These are phyloP conservation scores for Heterobasidion parviporum DNA, from an alignment of 1,284 basidiomycete genomes.

Conservation along the genomic window DNA sequence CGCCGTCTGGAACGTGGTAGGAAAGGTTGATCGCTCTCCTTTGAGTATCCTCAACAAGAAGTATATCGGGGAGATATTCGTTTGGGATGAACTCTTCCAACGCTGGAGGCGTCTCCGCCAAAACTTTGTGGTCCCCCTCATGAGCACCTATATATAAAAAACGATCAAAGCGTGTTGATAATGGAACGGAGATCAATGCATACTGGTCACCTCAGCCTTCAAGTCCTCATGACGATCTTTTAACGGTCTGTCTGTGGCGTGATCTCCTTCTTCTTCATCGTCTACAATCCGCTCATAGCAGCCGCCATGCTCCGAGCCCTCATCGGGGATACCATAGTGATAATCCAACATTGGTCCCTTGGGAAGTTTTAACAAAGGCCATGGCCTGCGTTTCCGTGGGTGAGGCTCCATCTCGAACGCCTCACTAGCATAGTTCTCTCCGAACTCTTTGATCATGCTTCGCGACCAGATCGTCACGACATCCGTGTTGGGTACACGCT, in stretches of 20 bases:
- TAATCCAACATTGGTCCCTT: neutral
- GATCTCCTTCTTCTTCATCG: neutral
- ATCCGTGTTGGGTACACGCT: slow-evolving; percentile 17
- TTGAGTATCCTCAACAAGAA: slow-evolving; percentile 22
- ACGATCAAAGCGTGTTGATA: too few species aligned
- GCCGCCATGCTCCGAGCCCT: neutral
- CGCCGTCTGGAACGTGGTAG: neutral
- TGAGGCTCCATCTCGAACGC: slow-evolving; percentile 13
- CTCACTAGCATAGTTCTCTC: slow-evolving; percentile 14
- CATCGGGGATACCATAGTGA: neutral
- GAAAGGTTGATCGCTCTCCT: neutral
- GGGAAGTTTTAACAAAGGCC: slow-evolving; percentile 13
- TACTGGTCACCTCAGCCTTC: neutral
- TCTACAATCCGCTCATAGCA: neutral
- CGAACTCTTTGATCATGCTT: slow-evolving; percentile 25
- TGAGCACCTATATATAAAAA: neutral
- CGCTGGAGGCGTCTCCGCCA: neutral
- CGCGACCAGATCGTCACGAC: slow-evolving; percentile 23
- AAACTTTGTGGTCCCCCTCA: neutral
- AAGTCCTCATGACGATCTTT: neutral
- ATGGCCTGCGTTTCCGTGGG: slow-evolving; percentile 14
- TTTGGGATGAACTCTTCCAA: slow-evolving; percentile 25
- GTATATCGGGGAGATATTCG: slow-evolving; percentile 21
- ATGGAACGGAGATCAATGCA: neutral
- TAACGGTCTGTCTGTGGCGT: neutral